These are phyloP conservation scores for Paramecium biaurelia DNA, from an alignment of 73 alveolate species.

Conservation along the genomic window DNA sequence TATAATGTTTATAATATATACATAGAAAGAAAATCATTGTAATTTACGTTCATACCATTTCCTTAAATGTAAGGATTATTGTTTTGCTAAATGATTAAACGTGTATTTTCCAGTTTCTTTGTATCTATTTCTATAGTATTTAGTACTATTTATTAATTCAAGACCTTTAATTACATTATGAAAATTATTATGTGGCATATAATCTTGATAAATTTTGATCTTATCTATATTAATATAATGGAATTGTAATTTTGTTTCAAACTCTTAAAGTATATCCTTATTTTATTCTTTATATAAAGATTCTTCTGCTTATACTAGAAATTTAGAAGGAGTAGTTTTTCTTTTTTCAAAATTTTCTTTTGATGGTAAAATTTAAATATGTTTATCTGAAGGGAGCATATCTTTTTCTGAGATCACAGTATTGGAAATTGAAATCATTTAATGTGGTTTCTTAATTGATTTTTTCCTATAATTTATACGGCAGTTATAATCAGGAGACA, in stretches of 20 bases:
- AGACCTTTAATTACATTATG: neutral
- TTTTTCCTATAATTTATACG: neutral
- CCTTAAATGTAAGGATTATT: neutral
- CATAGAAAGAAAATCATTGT: neutral
- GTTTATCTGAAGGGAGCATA: neutral
- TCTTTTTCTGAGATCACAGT: neutral
- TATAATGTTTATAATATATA: neutral
- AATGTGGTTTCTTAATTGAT: neutral
- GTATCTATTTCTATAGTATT: neutral
- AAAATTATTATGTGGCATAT: neutral
- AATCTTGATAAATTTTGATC: neutral
- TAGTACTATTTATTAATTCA: neutral
- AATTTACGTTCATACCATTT: neutral
- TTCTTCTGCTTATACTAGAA: neutral
- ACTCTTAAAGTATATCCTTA: neutral
- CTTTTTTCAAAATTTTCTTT: neutral
- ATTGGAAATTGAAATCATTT: neutral
- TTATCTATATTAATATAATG: neutral
- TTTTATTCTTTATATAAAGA: neutral
- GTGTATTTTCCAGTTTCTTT: neutral
- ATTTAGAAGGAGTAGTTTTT: neutral
- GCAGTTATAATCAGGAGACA: neutral
- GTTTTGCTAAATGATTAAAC: neutral
- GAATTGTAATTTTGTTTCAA: neutral
- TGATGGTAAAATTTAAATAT: neutral